These are phyloP conservation scores for Lantana camara DNA, from an alignment of 257 asterid genomes.

Conservation along the genomic window DNA sequence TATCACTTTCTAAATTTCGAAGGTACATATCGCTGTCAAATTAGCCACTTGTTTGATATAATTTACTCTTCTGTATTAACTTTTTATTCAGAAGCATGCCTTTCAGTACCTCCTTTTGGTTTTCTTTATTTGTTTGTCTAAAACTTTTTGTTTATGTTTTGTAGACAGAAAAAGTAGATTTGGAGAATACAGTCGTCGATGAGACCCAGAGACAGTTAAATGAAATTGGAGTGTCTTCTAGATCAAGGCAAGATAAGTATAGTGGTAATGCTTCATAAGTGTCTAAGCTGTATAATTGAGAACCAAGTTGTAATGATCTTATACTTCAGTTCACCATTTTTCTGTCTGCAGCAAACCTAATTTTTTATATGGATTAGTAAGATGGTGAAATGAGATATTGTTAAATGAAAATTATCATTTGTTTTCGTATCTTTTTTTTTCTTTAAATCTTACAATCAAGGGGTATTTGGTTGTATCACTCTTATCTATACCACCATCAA, in stretches of 20 bases:
- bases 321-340: not conserved
- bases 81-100: conserved; percentile 16
- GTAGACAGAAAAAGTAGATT: conserved; percentile 96
- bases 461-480: not conserved
- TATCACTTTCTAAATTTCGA: conserved; percentile 7
- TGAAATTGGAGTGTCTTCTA: conserved; percentile 64
- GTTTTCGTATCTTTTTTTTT: not conserved
- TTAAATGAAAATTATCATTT: conserved; percentile 1
- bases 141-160: conserved; percentile 33
- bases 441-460: not conserved
- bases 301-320: conserved; percentile 15
- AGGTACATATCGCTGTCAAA: not conserved
- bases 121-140: conserved; percentile 28
- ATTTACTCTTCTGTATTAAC: conserved; percentile 1
- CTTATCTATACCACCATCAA: not conserved
- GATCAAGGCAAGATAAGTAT: conserved; percentile 81
- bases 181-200: conserved; percentile 96
- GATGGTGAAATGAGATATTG: conserved; percentile 5
- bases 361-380: not conserved
- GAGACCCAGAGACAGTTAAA: conserved; percentile 89
- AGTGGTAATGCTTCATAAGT: conserved; percentile 58
- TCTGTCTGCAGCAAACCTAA: not conserved
- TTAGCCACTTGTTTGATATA: not conserved
- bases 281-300: not conserved
- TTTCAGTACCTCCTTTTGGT: conserved; percentile 3